Percentiles rank a stretch among this genome's conserved stretches.
Conservation (phyloP, 2,329 filamentous ascomycete species). For the Apiospora sp. region DNA sequence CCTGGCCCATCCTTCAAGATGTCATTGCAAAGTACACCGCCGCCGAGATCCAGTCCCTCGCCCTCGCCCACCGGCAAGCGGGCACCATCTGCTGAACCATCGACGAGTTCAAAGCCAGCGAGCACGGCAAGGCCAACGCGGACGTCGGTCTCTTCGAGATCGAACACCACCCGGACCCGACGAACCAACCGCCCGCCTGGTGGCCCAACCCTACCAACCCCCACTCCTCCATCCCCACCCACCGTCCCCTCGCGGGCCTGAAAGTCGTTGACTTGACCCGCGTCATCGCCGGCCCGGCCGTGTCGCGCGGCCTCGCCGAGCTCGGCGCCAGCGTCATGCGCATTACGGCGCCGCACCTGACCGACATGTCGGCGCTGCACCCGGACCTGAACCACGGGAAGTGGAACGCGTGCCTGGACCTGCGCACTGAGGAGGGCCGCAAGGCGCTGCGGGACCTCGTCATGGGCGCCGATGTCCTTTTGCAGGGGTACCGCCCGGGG, state of each 20-base stretch:
- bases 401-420: slow-evolving; percentile 53
- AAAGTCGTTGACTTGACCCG: slow-evolving; percentile 57
- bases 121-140: slow-evolving; percentile 37
- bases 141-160: slow-evolving; percentile 33
- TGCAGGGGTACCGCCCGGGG: slow-evolving; percentile 58
- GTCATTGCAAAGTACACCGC: slow-evolving; percentile 15
- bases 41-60: slow-evolving; percentile 34
- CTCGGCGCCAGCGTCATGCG: slow-evolving; percentile 56
- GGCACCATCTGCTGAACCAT: slow-evolving; percentile 39
- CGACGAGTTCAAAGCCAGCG: slow-evolving; percentile 37
- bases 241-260: slow-evolving; percentile 54
- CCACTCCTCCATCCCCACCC: slow-evolving; percentile 38
- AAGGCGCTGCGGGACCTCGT: slow-evolving; percentile 50
- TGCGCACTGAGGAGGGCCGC: slow-evolving; percentile 48
- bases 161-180: slow-evolving; percentile 31
- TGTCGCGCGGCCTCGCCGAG: slow-evolving; percentile 52
- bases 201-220: slow-evolving; percentile 41
- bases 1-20: slow-evolving; percentile 13
- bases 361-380: slow-evolving; percentile 51
- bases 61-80: slow-evolving; percentile 34
- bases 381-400: slow-evolving; percentile 60
- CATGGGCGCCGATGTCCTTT: slow-evolving; percentile 56
- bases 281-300: slow-evolving; percentile 56
- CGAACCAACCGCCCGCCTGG: slow-evolving; percentile 47
- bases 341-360: slow-evolving; percentile 48